Evolutionary conservation across 768 basidiomycete genomes (phyloP).

Genomic region (Myochromella boudieri): DNA sequence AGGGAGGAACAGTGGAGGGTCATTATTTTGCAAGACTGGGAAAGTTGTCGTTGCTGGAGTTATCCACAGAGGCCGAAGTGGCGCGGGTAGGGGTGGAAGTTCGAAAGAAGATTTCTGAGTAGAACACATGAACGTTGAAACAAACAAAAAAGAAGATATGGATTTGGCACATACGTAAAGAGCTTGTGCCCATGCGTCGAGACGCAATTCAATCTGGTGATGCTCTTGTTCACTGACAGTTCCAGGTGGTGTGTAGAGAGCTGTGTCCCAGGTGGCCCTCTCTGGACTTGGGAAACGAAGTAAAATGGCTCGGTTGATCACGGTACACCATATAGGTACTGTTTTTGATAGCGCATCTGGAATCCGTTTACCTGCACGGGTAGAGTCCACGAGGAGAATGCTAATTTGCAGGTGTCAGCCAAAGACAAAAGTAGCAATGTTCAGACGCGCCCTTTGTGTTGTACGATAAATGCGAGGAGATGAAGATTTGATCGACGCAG

Average conservation of each 20-base stretch:
- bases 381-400: slow-evolving; percentile 87
- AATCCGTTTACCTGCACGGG: slow-evolving; percentile 88
- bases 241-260: slow-evolving; percentile 70
- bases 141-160: background rate
- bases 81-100: slow-evolving; percentile 56
- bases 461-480: slow-evolving; percentile 56
- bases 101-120: slow-evolving; percentile 68
- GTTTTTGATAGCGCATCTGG: slow-evolving; percentile 95
- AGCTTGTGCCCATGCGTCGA: slow-evolving; percentile 69
- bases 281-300: slow-evolving; percentile 29
- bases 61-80: slow-evolving; percentile 87
- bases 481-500: slow-evolving; percentile 83
- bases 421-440: background rate
- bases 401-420: slow-evolving; percentile 36
- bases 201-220: slow-evolving; percentile 62
- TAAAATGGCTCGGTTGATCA: slow-evolving; percentile 68
- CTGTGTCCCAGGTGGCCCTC: slow-evolving; percentile 47
- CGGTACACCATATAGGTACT: slow-evolving; percentile 92
- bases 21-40: slow-evolving; percentile 34
- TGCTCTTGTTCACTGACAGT: slow-evolving; percentile 77
- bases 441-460: slow-evolving; percentile 57
- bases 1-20: slow-evolving; percentile 49
- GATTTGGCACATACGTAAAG: slow-evolving; percentile 50
- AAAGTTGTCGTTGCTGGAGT: slow-evolving; percentile 65
- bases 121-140: background rate